Evolutionary conservation across 345 rosid species (phyloP).

Genomic region (Boechera retrofracta): DNA sequence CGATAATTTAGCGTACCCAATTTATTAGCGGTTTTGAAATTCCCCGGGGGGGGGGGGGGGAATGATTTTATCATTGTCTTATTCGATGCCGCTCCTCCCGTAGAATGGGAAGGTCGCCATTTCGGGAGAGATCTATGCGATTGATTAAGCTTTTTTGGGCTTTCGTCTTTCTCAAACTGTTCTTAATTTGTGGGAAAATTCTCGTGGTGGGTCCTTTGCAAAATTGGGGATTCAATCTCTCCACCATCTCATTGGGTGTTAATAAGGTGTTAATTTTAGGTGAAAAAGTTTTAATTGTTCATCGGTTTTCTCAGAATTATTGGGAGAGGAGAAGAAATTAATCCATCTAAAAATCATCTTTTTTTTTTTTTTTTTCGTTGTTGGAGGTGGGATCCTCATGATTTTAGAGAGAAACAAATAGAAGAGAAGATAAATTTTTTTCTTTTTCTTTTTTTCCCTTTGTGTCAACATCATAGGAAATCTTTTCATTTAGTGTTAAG

Average conservation of each 20-base stretch:
- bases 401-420: not conserved
- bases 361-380: not conserved
- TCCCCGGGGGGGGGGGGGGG: too few species aligned
- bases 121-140: conserved; percentile 24
- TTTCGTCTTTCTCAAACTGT: not conserved
- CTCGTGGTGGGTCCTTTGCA: conserved; percentile 31
- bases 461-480: conserved; percentile 38
- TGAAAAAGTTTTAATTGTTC: not conserved
- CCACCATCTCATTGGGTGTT: not conserved
- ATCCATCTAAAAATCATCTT: not conserved
- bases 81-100: not conserved
- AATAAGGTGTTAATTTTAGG: not conserved
- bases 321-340: not conserved
- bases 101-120: conserved; percentile 7
- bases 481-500: conserved; percentile 15
- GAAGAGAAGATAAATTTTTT: not conserved
- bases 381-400: conserved; percentile 33
- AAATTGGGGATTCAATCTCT: not conserved
- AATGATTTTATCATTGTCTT: conserved; percentile 9
- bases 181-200: not conserved
- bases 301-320: conserved; percentile 5
- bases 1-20: not conserved
- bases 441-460: not conserved
- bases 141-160: not conserved
- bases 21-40: not conserved